phyloP scores from a whole-genome alignment of 352 stramenopile species.

The Nothophytophthora sp. region DNA sequence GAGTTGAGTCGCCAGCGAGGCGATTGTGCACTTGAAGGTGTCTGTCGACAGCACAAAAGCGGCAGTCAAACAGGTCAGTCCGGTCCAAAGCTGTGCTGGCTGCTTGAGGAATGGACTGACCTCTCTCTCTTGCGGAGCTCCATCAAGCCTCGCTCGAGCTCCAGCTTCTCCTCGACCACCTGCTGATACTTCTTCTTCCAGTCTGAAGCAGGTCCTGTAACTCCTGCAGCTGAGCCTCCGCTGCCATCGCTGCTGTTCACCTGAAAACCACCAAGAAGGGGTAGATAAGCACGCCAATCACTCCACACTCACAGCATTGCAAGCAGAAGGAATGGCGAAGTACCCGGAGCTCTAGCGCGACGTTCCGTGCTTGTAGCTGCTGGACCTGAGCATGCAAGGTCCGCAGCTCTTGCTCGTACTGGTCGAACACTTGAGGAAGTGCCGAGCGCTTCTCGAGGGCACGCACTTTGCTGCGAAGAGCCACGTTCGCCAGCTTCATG shows the following conservation, averaged over 20 bases:
- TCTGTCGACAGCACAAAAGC: too few relatives aligned
- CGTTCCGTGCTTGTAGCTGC: conserved; percentile 58
- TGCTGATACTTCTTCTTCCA: conserved; percentile 72
- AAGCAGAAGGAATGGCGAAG: too few relatives aligned
- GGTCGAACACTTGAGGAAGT: conserved; percentile 58
- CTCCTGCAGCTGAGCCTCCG: not conserved
- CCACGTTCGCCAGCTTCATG: conserved; percentile 67
- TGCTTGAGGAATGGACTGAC: too few relatives aligned
- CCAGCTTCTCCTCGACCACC: conserved; percentile 58
- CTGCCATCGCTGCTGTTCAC: conserved; percentile 2
- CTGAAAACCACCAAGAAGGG: conserved; percentile 8
- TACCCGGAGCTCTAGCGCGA: conserved; percentile 68
- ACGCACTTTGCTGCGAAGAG: conserved; percentile 68
- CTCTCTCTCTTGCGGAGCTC: conserved; percentile 63
- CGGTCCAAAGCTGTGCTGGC: too few relatives aligned
- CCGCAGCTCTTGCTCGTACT: conserved; percentile 72
- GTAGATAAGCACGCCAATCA: too few relatives aligned
- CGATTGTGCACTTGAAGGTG: conserved; percentile 69
- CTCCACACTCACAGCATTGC: too few relatives aligned
- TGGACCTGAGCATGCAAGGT: conserved; percentile 55
- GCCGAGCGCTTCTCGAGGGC: conserved; percentile 53
- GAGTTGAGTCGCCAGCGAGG: conserved; percentile 65
- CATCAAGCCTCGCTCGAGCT: conserved; percentile 54
- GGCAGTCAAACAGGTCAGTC: too few relatives aligned
- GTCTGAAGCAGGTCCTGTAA: conserved; percentile 24